phyloP scores from a whole-genome alignment of 2,329 filamentous ascomycete genomes.

The Diaporthe ilicicola region DNA sequence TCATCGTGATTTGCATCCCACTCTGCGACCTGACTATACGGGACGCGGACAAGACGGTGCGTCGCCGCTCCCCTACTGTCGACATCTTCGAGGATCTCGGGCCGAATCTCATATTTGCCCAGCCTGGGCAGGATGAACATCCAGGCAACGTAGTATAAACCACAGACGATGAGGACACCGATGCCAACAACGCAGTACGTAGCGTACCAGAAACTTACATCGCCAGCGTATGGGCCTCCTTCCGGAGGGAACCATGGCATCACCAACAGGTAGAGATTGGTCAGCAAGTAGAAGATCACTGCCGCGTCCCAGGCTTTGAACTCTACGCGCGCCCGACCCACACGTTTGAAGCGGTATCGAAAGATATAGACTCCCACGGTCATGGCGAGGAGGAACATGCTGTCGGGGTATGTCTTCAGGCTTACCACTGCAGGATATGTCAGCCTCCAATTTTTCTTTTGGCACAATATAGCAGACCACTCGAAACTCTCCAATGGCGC shows the following conservation, averaged over 20 bases:
- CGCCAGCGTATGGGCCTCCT: slow-evolving; percentile 60
- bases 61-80: slow-evolving; percentile 12
- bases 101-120: slow-evolving; percentile 55
- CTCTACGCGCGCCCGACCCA: slow-evolving; percentile 54
- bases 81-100: slow-evolving; percentile 49
- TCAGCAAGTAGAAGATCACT: slow-evolving; percentile 62
- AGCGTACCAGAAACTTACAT: slow-evolving; percentile 75
- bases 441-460: slow-evolving; percentile 42
- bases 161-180: neutral
- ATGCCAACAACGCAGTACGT: slow-evolving; percentile 68
- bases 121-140: slow-evolving; percentile 53
- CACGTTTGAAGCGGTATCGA: slow-evolving; percentile 56
- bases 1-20: slow-evolving; percentile 19
- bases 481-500: too few species aligned
- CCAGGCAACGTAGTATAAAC: slow-evolving; percentile 8
- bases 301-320: slow-evolving; percentile 65
- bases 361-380: slow-evolving; percentile 63
- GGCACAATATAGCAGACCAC: neutral
- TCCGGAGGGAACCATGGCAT: slow-evolving; percentile 74
- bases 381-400: slow-evolving; percentile 60
- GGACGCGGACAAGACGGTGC: neutral
- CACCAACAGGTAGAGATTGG: slow-evolving; percentile 66
- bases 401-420: slow-evolving; percentile 4
- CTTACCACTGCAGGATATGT: neutral
- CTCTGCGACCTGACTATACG: neutral